Conservation (phyloP, 2,329 filamentous ascomycete species). For the Xylariaceae sp. region DNA sequence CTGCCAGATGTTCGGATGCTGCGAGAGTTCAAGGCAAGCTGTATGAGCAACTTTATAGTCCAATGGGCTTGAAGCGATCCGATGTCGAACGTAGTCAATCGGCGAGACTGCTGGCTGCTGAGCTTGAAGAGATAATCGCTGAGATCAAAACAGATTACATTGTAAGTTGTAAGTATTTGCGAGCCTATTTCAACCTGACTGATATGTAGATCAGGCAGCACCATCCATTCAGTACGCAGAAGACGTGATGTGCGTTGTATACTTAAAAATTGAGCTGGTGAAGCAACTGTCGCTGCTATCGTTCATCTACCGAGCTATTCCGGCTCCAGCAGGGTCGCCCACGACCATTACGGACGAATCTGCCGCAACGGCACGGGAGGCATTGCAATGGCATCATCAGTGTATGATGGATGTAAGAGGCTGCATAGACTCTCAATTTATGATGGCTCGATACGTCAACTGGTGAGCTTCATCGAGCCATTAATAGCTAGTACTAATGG, state of each 20-base stretch:
- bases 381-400: conserved; percentile 32
- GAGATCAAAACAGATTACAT: conserved; percentile 4
- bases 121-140: conserved; percentile 19
- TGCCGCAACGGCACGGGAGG: conserved; percentile 30
- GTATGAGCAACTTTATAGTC: conserved; percentile 34
- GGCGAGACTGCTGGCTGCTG: conserved; percentile 19
- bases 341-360: conserved; percentile 26
- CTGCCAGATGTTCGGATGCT: conserved; percentile 17
- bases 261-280: conserved; percentile 32
- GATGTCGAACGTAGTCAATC: conserved; percentile 16
- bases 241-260: conserved; percentile 28
- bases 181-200: neutral
- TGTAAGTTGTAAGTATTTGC: conserved; percentile 1
- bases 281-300: conserved; percentile 33
- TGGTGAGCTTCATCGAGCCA: conserved; percentile 21
- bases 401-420: conserved; percentile 27
- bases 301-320: conserved; percentile 31
- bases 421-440: conserved; percentile 12
- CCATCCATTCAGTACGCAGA: neutral
- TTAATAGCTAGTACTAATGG: neutral
- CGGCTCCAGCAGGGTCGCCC: conserved; percentile 13
- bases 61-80: conserved; percentile 13
- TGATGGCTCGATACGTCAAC: conserved; percentile 34
- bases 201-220: conserved; percentile 2
- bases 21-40: conserved; percentile 29